A percentile compares a stretch with the other conserved stretches of the same genome.
phyloP scores from a whole-genome alignment of 2,329 filamentous ascomycete species.

The Sarocladium kiliense region DNA sequence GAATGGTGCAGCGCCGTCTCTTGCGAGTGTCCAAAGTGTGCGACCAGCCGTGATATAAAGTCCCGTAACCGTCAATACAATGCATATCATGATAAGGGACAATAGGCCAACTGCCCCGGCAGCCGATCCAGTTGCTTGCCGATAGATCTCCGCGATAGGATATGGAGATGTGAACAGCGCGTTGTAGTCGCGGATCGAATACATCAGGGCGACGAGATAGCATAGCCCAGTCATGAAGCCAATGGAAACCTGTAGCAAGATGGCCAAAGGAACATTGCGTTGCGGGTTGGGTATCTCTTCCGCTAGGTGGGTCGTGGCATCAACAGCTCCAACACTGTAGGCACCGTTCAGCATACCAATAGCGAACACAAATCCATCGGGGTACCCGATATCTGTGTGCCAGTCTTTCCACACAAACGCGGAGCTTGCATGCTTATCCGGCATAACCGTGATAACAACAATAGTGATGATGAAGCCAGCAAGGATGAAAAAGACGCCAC shows the following conservation, averaged over 20 bases:
- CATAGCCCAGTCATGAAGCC: conserved; percentile 47
- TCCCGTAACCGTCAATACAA: conserved; percentile 29
- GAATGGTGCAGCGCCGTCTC: conserved; percentile 32
- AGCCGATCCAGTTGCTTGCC: conserved; percentile 47
- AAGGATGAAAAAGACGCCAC: conserved; percentile 45
- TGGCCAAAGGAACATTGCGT: conserved; percentile 48
- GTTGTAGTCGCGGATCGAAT: conserved; percentile 52
- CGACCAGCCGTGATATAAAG: conserved; percentile 33
- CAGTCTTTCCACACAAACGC: conserved; percentile 36
- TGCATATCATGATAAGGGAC: conserved; percentile 31
- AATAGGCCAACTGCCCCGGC: conserved; percentile 47
- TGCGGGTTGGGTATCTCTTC: conserved; percentile 55
- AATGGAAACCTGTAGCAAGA: conserved; percentile 44
- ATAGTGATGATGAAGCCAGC: conserved; percentile 50
- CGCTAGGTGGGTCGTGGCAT: conserved; percentile 59
- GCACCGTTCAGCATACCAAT: conserved; percentile 56
- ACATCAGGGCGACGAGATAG: conserved; percentile 50
- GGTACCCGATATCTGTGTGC: conserved; percentile 33
- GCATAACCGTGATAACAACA: conserved; percentile 50
- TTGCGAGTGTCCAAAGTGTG: conserved; percentile 34
- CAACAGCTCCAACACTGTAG: conserved; percentile 61
- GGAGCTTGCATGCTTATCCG: conserved; percentile 25
- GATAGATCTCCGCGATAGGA: conserved; percentile 63
- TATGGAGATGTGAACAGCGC: conserved; percentile 45
- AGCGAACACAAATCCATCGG: conserved; percentile 35